phyloP scores from a whole-genome alignment of 805 yeast genomes.

The Myxozyma neglecta region DNA sequence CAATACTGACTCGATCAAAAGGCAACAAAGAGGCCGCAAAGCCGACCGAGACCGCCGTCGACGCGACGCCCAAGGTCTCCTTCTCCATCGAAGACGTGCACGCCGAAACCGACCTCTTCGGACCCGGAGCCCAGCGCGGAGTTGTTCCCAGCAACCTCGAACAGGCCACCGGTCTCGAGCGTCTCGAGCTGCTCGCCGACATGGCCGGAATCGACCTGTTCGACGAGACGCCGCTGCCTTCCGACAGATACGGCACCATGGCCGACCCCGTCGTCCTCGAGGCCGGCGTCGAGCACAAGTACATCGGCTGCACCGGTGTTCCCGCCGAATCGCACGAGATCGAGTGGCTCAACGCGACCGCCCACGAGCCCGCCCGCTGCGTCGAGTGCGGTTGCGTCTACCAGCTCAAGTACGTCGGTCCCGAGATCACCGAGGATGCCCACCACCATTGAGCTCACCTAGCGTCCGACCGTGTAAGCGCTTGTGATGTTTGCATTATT shows the following conservation, averaged over 20 bases:
- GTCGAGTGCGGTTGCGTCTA: conserved; percentile 99
- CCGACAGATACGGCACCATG: conserved; percentile 88
- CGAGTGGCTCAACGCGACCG: conserved; percentile 43
- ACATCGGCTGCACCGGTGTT: conserved; percentile 95
- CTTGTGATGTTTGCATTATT: too few relatives aligned
- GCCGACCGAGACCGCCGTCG: conserved; percentile 4
- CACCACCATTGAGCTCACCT: neutral
- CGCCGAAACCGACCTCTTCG: conserved; percentile 74
- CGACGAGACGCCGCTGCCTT: conserved; percentile 83
- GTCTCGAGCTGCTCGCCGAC: conserved; percentile 91
- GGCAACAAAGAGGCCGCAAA: neutral
- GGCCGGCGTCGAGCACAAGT: conserved; percentile 58
- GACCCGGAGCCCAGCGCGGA: conserved; percentile 86
- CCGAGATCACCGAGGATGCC: conserved; percentile 58
- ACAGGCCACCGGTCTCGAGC: conserved; percentile 97
- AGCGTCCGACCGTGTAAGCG: too few relatives aligned
- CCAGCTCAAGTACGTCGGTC: conserved; percentile 84
- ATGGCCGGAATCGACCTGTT: conserved; percentile 89
- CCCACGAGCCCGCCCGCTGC: conserved; percentile 82
- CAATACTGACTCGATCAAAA: too few relatives aligned
- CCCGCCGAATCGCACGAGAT: conserved; percentile 90
- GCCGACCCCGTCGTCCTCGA: conserved; percentile 86
- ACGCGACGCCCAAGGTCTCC: conserved; percentile 6
- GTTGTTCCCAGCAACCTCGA: conserved; percentile 90
- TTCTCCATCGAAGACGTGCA: conserved; percentile 70